Evolutionary conservation across 257 asterid species (phyloP).

Genomic region (Solanum ossicruentum): DNA sequence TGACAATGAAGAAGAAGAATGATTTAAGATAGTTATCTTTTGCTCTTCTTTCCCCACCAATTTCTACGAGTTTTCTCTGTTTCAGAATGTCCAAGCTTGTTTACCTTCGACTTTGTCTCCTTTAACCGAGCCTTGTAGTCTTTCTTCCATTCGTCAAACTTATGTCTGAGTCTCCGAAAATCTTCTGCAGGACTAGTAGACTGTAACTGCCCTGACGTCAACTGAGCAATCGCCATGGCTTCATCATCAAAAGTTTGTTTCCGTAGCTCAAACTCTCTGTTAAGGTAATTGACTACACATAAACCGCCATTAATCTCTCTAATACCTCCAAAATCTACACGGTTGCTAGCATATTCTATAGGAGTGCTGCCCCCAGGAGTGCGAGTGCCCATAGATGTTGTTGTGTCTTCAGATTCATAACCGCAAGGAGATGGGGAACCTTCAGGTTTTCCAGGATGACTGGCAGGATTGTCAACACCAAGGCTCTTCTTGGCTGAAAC

Average conservation of each 20-base stretch:
- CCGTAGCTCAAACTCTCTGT: slow-evolving; percentile 44
- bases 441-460: slow-evolving; percentile 30
- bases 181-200: slow-evolving; percentile 26
- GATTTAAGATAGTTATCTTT: slow-evolving; percentile 2
- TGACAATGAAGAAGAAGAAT: neutral
- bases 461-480: slow-evolving; percentile 20
- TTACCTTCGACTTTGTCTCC: slow-evolving; percentile 45
- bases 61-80: slow-evolving; percentile 31
- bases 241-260: slow-evolving; percentile 46
- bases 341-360: slow-evolving; percentile 20
- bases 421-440: slow-evolving; percentile 46
- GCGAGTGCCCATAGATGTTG: slow-evolving; percentile 28
- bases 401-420: slow-evolving; percentile 53
- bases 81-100: slow-evolving; percentile 30
- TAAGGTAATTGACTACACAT: slow-evolving; percentile 32
- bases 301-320: slow-evolving; percentile 29
- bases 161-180: slow-evolving; percentile 37
- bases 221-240: slow-evolving; percentile 29
- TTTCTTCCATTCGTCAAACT: slow-evolving; percentile 56
- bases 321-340: slow-evolving; percentile 17
- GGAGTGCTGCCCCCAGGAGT: slow-evolving; percentile 71
- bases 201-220: slow-evolving; percentile 20
- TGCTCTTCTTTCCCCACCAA: slow-evolving; percentile 78
- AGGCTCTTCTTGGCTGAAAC: slow-evolving; percentile 59
- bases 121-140: slow-evolving; percentile 50